phyloP scores from a whole-genome alignment of 129 eudicot genomes.

The Gnaphalium uliginosum region DNA sequence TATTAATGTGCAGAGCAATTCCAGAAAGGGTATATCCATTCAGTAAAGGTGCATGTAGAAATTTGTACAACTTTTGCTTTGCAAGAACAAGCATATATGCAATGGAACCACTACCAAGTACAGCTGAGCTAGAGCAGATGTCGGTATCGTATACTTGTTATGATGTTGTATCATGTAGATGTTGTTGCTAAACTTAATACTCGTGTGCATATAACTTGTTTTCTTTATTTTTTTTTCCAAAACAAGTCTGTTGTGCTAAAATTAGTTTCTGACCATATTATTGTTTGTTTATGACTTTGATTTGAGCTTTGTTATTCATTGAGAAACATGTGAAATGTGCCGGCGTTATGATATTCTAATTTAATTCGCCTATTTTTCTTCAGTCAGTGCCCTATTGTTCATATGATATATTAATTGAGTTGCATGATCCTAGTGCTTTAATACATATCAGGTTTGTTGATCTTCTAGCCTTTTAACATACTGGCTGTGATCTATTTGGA shows the following conservation, averaged over 20 bases:
- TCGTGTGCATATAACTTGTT: slow-evolving; percentile 21
- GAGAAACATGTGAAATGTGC: slow-evolving; percentile 9
- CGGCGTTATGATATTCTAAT: background rate
- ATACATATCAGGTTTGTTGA: too few relatives aligned
- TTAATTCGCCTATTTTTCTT: background rate
- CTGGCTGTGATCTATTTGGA: too few relatives aligned
- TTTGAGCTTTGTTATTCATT: slow-evolving; percentile 1
- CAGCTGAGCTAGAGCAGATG: slow-evolving; percentile 70
- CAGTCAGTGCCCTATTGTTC: too few relatives aligned
- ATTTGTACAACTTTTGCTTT: slow-evolving; percentile 76
- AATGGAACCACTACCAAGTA: slow-evolving; percentile 72
- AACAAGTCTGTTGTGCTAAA: slow-evolving; percentile 25
- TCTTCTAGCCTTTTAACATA: too few relatives aligned
- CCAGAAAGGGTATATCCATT: slow-evolving; percentile 93
- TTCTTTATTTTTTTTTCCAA: background rate
- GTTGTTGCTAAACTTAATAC: slow-evolving; percentile 58
- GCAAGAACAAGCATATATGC: slow-evolving; percentile 48
- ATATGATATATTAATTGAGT: too few relatives aligned
- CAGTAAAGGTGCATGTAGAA: slow-evolving; percentile 79
- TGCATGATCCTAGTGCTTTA: too few relatives aligned
- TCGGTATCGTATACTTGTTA: slow-evolving; percentile 63
- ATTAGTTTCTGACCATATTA: slow-evolving; percentile 19
- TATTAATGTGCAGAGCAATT: slow-evolving; percentile 51
- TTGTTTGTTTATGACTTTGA: slow-evolving; percentile 10
- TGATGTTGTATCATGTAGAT: slow-evolving; percentile 71